These are phyloP conservation scores for Blastocystis sp. DNA, from an alignment of 352 stramenopile genomes.

Conservation along the genomic window DNA sequence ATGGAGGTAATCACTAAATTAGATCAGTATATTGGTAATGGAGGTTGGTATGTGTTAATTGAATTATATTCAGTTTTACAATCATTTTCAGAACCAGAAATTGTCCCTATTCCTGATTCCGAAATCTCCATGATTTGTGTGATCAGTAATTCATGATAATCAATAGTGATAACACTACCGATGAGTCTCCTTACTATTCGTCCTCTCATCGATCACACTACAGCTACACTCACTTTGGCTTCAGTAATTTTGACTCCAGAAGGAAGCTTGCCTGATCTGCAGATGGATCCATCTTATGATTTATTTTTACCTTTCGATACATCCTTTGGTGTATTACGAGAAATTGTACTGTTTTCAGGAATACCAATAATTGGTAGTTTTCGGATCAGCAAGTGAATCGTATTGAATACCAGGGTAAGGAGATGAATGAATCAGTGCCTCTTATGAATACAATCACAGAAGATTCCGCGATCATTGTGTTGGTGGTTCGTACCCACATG, in stretches of 20 bases:
- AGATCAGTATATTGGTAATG: not conserved
- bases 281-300: constrained; percentile 10
- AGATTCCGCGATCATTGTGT: not conserved
- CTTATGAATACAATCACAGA: not conserved
- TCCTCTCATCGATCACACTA: not conserved
- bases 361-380: not conserved
- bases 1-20: not conserved
- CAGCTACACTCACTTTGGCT: not conserved
- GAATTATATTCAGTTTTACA: not conserved
- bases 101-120: not conserved
- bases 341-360: not conserved
- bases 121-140: not conserved
- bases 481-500: not conserved
- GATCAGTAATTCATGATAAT: not conserved
- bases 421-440: not conserved
- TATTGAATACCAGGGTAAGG: constrained; percentile 3
- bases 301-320: not conserved
- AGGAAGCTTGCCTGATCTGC: not conserved
- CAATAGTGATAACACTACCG: not conserved
- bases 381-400: not conserved
- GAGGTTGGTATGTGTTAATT: not conserved
- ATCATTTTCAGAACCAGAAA: not conserved
- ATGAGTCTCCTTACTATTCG: not conserved
- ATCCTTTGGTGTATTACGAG: not conserved
- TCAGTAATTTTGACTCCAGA: not conserved